Evolutionary conservation across 257 asterid species (phyloP).

Genomic region (Lavandula angustifolia): DNA sequence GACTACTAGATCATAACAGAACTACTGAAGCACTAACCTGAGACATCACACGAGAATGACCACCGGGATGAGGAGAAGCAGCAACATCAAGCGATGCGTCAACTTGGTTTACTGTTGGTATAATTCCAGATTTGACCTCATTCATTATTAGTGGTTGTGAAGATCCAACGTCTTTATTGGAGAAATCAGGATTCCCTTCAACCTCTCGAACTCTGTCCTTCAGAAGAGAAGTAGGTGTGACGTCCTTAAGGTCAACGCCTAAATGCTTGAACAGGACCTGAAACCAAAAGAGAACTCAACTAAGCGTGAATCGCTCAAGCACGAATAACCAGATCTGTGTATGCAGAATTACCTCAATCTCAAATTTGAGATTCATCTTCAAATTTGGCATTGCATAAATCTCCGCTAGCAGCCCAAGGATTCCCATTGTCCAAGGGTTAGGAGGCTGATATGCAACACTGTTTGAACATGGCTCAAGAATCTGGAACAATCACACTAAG

Average conservation of each 20-base stretch:
- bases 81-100: constrained; percentile 70
- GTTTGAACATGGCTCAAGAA: constrained; percentile 86
- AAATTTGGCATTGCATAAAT: constrained; percentile 94
- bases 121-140: constrained; percentile 72
- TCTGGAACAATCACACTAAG: constrained; percentile 46
- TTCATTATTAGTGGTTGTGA: constrained; percentile 64
- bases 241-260: constrained; percentile 86
- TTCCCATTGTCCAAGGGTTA: constrained; percentile 99
- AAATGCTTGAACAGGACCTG: constrained; percentile 95
- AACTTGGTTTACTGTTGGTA: constrained; percentile 66
- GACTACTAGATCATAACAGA: constrained; percentile 12
- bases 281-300: constrained; percentile 29
- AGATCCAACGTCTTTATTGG: constrained; percentile 76
- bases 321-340: constrained; percentile 3
- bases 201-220: constrained; percentile 80
- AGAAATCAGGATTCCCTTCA: constrained; percentile 98
- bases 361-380: constrained; percentile 97
- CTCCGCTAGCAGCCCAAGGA: constrained; percentile 90
- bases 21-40: constrained; percentile 52
- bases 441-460: constrained; percentile 98
- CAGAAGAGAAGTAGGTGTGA: constrained; percentile 79
- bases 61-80: constrained; percentile 57
- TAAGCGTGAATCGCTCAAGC: background rate
- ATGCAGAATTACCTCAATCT: constrained; percentile 72
- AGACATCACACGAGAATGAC: constrained; percentile 65